A percentile compares a stretch with the other conserved stretches of the same genome.
These are phyloP conservation scores for Chrysosporium keratinophilum DNA, from an alignment of 2,329 filamentous ascomycete genomes.

Conservation along the genomic window DNA sequence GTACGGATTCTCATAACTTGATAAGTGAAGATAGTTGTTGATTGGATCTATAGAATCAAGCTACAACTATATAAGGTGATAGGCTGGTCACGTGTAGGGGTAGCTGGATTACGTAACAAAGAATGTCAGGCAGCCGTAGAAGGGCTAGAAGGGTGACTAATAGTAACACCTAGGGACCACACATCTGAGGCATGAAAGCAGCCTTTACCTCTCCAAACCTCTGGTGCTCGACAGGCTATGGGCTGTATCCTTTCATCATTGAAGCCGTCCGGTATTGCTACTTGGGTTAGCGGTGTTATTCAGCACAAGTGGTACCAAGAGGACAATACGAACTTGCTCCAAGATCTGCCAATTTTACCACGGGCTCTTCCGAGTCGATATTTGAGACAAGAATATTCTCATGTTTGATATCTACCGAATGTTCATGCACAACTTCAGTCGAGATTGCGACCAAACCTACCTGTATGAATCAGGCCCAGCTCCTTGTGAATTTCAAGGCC, in stretches of 20 bases:
- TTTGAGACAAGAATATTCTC: constrained; percentile 14
- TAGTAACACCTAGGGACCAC: constrained; percentile 13
- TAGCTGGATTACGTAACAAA: too few relatives aligned
- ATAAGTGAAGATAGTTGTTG: too few relatives aligned
- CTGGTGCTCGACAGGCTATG: constrained; percentile 10
- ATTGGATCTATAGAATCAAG: too few relatives aligned
- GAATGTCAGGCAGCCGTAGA: background rate
- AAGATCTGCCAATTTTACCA: constrained; percentile 12
- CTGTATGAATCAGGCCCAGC: constrained; percentile 11
- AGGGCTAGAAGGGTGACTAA: background rate
- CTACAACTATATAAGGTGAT: too few relatives aligned
- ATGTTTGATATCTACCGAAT: constrained; percentile 10
- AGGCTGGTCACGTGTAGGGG: too few relatives aligned
- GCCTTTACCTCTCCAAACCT: constrained; percentile 12
- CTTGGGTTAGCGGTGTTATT: background rate
- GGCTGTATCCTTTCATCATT: constrained; percentile 5
- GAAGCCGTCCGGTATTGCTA: constrained; percentile 11
- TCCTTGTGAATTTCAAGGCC: constrained; percentile 10
- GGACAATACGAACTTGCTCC: constrained; percentile 9
- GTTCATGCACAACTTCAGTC: constrained; percentile 3
- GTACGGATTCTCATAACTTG: too few relatives aligned
- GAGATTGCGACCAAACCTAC: constrained; percentile 5
- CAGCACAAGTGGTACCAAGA: background rate
- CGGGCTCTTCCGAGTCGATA: constrained; percentile 10
- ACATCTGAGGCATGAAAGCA: constrained; percentile 13